Evolutionary conservation across 2,329 filamentous ascomycete genomes (phyloP).

Genomic region (Xylariaceae sp.): DNA sequence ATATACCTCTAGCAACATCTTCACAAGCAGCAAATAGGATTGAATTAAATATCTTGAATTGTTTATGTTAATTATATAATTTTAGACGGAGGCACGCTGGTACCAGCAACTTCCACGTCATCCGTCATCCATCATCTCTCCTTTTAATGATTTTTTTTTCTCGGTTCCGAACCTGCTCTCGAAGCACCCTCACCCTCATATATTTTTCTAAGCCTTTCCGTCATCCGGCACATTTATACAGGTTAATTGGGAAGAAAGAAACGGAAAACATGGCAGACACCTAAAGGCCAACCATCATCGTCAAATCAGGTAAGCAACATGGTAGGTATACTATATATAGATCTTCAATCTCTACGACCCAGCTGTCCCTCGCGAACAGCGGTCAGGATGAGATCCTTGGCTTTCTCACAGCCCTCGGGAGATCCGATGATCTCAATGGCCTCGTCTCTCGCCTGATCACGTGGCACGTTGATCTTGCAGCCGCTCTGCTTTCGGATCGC

Average conservation of each 20-base stretch:
- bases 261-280: not conserved
- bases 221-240: conserved; percentile 9
- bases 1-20: too few species aligned
- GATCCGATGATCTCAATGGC: conserved; percentile 86
- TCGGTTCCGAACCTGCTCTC: too few species aligned
- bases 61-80: too few species aligned
- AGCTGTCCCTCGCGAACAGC: conserved; percentile 61
- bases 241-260: conserved; percentile 1
- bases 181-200: too few species aligned
- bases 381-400: conserved; percentile 81
- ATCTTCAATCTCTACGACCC: conserved; percentile 29
- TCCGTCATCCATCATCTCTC: too few species aligned
- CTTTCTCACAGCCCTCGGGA: conserved; percentile 75
- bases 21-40: too few species aligned
- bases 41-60: too few species aligned
- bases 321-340: too few species aligned
- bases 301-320: too few species aligned
- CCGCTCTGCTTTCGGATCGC: conserved; percentile 85
- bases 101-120: too few species aligned
- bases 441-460: conserved; percentile 67
- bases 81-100: too few species aligned
- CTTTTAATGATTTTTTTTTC: too few species aligned
- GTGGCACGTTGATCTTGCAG: conserved; percentile 89
- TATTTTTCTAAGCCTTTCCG: not conserved
- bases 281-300: not conserved